Conservation (phyloP, 1,284 basidiomycete species). For the Amylostereum areolatum region DNA sequence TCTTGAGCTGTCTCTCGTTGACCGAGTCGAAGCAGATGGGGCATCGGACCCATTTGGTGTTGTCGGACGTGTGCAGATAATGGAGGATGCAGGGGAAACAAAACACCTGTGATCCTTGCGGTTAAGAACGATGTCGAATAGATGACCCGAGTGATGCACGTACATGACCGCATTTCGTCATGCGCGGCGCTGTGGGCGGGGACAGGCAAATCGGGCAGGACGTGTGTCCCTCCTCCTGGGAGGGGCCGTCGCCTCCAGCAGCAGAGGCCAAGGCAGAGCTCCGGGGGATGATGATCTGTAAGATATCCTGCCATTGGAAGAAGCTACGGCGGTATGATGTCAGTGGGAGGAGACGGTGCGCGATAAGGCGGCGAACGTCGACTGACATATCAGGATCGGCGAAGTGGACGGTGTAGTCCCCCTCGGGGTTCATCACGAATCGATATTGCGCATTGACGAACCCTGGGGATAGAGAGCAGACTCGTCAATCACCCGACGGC, state of each 20-base stretch:
- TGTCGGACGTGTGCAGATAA: constrained; percentile 81
- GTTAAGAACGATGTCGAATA: not conserved
- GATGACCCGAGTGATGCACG: constrained; percentile 29
- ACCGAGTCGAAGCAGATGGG: constrained; percentile 97
- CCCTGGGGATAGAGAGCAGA: constrained; percentile 35
- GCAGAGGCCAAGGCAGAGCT: constrained; percentile 56
- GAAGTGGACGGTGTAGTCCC: constrained; percentile 92
- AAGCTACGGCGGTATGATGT: constrained; percentile 43
- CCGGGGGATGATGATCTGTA: constrained; percentile 91
- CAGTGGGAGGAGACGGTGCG: constrained; percentile 10
- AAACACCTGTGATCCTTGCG: constrained; percentile 51
- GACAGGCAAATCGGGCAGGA: constrained; percentile 95
- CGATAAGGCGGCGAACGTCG: constrained; percentile 24
- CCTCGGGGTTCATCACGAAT: constrained; percentile 88
- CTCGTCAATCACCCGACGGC: constrained; percentile 3
- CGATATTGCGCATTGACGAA: constrained; percentile 94
- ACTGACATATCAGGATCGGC: constrained; percentile 87
- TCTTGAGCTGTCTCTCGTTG: constrained; percentile 87
- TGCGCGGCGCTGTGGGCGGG: constrained; percentile 85
- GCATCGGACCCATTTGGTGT: constrained; percentile 81
- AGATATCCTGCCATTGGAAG: constrained; percentile 94
- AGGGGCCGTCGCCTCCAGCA: constrained; percentile 30
- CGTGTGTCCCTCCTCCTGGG: constrained; percentile 53
- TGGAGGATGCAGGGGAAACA: constrained; percentile 92
- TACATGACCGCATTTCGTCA: constrained; percentile 98